These are phyloP conservation scores for Russula lepida DNA, from an alignment of 768 basidiomycete species.

Conservation along the genomic window DNA sequence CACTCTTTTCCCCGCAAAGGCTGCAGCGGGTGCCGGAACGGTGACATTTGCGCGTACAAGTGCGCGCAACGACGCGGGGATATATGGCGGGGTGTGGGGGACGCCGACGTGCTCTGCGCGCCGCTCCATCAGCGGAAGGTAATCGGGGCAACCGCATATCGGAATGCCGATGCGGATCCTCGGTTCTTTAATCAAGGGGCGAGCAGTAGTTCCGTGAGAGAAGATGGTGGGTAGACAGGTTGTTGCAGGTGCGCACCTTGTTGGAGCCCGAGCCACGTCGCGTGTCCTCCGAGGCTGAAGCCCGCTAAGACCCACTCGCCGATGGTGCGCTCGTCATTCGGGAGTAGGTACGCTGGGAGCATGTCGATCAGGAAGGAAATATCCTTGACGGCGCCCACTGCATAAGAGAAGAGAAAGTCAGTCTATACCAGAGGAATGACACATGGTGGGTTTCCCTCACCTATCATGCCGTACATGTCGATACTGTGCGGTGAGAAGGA, in stretches of 20 bases:
- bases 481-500: slow-evolving; percentile 21
- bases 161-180: slow-evolving; percentile 37
- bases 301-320: slow-evolving; percentile 67
- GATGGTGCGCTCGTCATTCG: slow-evolving; percentile 50
- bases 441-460: slow-evolving; percentile 25
- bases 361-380: slow-evolving; percentile 78
- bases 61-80: slow-evolving; percentile 45
- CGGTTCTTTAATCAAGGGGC: slow-evolving; percentile 29
- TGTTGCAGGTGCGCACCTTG: slow-evolving; percentile 29
- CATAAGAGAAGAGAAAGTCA: neutral
- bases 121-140: slow-evolving; percentile 42
- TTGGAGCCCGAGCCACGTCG: slow-evolving; percentile 64
- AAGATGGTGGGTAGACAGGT: slow-evolving; percentile 6
- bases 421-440: neutral
- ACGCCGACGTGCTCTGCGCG: slow-evolving; percentile 45
- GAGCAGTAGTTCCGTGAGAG: neutral
- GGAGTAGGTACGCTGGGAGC: slow-evolving; percentile 66
- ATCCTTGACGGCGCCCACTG: slow-evolving; percentile 63
- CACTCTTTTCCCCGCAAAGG: slow-evolving; percentile 64
- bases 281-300: slow-evolving; percentile 77
- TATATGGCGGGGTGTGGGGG: slow-evolving; percentile 41
- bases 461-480: slow-evolving; percentile 43
- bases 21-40: slow-evolving; percentile 36
- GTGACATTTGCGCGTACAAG: slow-evolving; percentile 44
- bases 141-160: slow-evolving; percentile 63